Conservation (phyloP, 257 asterid species). For the Nicotiana tabacum region DNA sequence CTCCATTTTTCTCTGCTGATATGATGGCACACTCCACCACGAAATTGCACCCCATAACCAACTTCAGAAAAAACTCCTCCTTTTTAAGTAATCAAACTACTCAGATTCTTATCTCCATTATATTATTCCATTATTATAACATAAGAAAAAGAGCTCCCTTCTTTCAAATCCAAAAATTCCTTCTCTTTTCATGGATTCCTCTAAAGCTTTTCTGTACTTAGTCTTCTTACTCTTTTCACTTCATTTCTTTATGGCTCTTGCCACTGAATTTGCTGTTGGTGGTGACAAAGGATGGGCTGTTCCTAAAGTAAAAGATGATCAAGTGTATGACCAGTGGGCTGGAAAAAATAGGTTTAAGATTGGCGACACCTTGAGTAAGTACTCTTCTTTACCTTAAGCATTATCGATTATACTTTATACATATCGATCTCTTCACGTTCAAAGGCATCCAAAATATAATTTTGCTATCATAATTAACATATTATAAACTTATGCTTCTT, state of each 20-base stretch:
- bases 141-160: not conserved
- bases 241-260: constrained; percentile 19
- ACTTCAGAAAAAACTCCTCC: not conserved
- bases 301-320: constrained; percentile 37
- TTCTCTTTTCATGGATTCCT: constrained; percentile 1
- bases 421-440: not conserved
- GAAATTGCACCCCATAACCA: not conserved
- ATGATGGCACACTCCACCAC: constrained; percentile 19
- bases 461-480: not conserved
- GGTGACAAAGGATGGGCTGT: constrained; percentile 53
- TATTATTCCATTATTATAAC: not conserved
- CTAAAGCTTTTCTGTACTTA: not conserved
- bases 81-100: not conserved
- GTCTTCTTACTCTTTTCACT: not conserved
- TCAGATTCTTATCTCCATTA: not conserved
- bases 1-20: constrained; percentile 25
- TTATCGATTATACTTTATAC: not conserved
- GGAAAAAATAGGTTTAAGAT: constrained; percentile 53
- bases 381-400: not conserved
- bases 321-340: constrained; percentile 69
- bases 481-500: not conserved
- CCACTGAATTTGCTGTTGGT: constrained; percentile 51
- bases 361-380: constrained; percentile 68
- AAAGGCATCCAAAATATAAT: not conserved
- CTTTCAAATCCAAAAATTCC: constrained; percentile 13